Conservation (phyloP, 345 rosid species). For the Noccaea bulbosa region DNA sequence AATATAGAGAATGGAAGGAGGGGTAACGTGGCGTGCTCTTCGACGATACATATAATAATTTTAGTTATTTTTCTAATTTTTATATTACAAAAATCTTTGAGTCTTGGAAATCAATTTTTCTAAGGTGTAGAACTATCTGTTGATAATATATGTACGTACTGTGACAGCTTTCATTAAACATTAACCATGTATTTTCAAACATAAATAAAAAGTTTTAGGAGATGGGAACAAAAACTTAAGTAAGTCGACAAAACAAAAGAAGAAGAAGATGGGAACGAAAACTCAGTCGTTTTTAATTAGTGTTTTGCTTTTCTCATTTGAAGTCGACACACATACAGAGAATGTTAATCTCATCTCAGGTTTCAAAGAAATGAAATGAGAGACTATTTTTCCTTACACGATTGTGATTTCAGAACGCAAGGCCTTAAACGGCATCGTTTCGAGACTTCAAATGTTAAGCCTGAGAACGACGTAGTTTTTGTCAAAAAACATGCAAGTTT, state of each 20-base stretch:
- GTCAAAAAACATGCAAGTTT: too few relatives aligned
- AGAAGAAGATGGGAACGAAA: conserved; percentile 5
- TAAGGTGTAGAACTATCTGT: conserved; percentile 19
- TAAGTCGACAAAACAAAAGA: conserved; percentile 6
- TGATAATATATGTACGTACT: neutral
- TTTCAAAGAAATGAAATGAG: conserved; percentile 1
- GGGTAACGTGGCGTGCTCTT: conserved; percentile 29
- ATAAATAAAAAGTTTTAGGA: conserved; percentile 5
- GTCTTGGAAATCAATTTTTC: neutral
- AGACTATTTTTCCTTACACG: too few relatives aligned
- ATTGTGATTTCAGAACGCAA: too few relatives aligned
- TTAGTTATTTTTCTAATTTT: neutral
- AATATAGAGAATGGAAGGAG: conserved; percentile 1
- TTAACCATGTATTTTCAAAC: neutral
- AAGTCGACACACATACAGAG: too few relatives aligned
- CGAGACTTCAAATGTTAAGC: too few relatives aligned
- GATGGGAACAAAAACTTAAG: conserved; percentile 12
- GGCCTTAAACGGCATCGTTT: too few relatives aligned
- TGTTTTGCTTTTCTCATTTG: neutral
- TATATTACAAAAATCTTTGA: neutral
- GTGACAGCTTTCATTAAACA: conserved; percentile 16
- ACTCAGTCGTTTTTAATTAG: neutral
- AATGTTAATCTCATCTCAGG: neutral
- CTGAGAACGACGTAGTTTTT: too few relatives aligned
- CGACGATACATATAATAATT: neutral